Conservation (phyloP, 331 rosid genomes). For the Malus hybrid region DNA sequence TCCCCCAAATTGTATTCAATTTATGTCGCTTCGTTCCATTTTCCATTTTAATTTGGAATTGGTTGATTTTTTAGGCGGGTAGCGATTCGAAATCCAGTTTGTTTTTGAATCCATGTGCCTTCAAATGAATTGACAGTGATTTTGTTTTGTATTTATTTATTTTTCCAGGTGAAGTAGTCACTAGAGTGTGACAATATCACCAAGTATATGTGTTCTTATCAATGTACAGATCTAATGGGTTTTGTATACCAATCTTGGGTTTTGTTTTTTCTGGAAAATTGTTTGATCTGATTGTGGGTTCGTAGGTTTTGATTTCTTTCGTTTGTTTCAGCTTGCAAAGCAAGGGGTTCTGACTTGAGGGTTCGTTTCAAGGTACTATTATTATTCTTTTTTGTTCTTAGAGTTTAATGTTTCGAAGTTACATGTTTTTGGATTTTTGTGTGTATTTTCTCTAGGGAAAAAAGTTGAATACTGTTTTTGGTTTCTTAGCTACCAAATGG, state of each 20-base stretch:
- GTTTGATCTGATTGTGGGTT: slow-evolving; percentile 3
- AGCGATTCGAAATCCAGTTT: no score
- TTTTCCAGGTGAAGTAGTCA: slow-evolving; percentile 83
- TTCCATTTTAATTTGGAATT: not conserved
- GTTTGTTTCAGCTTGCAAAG: slow-evolving; percentile 78
- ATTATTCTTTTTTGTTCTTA: no score
- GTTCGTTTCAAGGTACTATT: slow-evolving; percentile 80
- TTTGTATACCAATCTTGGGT: not conserved
- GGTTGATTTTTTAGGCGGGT: not conserved
- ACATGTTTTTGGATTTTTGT: not conserved
- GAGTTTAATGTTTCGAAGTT: not conserved
- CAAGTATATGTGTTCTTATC: slow-evolving; percentile 40
- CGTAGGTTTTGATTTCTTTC: not conserved
- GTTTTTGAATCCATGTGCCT: not conserved
- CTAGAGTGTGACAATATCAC: slow-evolving; percentile 83
- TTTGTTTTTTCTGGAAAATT: not conserved
- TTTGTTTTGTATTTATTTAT: not conserved
- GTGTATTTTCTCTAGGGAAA: no score
- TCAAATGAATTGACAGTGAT: not conserved
- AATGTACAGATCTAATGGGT: not conserved
- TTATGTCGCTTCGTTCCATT: not conserved
- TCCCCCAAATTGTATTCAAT: not conserved
- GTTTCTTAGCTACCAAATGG: no score
- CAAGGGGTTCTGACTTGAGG: slow-evolving; percentile 85
- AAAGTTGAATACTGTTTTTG: no score